These are phyloP conservation scores for Cyamopsis tetragonoloba DNA, from an alignment of 306 rosid genomes.

Conservation along the genomic window DNA sequence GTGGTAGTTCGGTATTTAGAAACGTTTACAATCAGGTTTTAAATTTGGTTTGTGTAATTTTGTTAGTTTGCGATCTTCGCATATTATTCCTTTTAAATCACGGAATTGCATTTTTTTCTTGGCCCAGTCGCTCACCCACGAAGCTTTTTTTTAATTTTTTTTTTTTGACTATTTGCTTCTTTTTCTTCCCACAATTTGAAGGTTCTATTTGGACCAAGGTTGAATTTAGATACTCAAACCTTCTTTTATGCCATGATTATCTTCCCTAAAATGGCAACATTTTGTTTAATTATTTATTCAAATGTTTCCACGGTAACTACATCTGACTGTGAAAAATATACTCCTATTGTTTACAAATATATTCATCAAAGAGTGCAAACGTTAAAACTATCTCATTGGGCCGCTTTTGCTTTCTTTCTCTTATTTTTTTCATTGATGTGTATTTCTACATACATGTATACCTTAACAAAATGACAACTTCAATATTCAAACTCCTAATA, in stretches of 20 bases:
- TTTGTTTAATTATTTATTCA: no score
- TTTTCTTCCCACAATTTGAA: slow-evolving; percentile 6
- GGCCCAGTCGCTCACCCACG: slow-evolving; percentile 35
- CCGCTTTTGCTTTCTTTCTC: no score
- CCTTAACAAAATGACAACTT: no score
- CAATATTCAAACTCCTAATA: no score
- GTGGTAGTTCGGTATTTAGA: no score
- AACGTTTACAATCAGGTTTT: no score
- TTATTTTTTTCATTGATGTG: no score
- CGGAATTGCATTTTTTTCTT: slow-evolving; percentile 24
- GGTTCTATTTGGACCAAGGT: background rate
- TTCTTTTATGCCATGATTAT: background rate
- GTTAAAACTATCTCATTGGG: background rate
- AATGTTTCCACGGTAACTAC: background rate
- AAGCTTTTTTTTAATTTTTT: background rate
- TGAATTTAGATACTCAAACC: background rate
- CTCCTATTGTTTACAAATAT: background rate
- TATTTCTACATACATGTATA: no score
- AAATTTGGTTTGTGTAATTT: no score
- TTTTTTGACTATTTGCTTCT: no score
- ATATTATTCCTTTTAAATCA: slow-evolving; percentile 23
- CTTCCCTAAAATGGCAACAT: background rate
- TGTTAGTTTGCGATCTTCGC: slow-evolving; percentile 11
- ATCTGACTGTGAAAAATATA: background rate
- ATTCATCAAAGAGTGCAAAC: background rate